Evolutionary conservation across 495 filamentous ascomycete species (phyloP).

Genomic region (Delitschia confertaspora): DNA sequence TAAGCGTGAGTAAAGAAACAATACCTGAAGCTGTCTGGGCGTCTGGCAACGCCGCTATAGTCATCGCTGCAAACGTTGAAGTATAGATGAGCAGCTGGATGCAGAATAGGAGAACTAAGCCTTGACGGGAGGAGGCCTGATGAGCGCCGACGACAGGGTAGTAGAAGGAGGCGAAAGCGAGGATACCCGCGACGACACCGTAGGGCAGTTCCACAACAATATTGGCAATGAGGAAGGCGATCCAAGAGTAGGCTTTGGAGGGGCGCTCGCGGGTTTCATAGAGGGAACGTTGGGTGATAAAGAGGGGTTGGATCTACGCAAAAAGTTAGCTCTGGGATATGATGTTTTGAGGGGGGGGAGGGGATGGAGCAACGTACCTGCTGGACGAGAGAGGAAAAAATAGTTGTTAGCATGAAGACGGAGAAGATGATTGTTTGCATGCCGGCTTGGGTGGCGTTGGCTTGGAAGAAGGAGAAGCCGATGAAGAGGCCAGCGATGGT

Average conservation of each 20-base stretch:
- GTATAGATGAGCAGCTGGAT: slow-evolving; percentile 45
- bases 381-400: slow-evolving; percentile 69
- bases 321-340: not conserved
- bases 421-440: slow-evolving; percentile 59
- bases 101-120: slow-evolving; percentile 68
- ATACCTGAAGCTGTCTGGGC: slow-evolving; percentile 60
- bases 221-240: slow-evolving; percentile 43
- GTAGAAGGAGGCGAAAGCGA: too few species aligned
- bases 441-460: slow-evolving; percentile 25
- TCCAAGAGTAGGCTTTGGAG: slow-evolving; percentile 49
- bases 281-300: slow-evolving; percentile 51
- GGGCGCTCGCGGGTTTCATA: slow-evolving; percentile 48
- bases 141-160: slow-evolving; percentile 62
- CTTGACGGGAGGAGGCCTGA: slow-evolving; percentile 59
- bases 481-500: slow-evolving; percentile 47
- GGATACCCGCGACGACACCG: slow-evolving; percentile 47
- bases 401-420: slow-evolving; percentile 74
- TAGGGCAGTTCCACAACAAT: slow-evolving; percentile 35
- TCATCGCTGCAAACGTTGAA: slow-evolving; percentile 51
- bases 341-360: too few species aligned
- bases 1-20: slow-evolving; percentile 57
- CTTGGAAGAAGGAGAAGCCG: slow-evolving; percentile 66
- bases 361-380: slow-evolving; percentile 3
- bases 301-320: slow-evolving; percentile 76
- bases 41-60: slow-evolving; percentile 59